A percentile compares a stretch with the other conserved stretches of the same genome.
Evolutionary conservation across 176 grass and related monocot species (phyloP).

Genomic region (Phragmites australis): DNA sequence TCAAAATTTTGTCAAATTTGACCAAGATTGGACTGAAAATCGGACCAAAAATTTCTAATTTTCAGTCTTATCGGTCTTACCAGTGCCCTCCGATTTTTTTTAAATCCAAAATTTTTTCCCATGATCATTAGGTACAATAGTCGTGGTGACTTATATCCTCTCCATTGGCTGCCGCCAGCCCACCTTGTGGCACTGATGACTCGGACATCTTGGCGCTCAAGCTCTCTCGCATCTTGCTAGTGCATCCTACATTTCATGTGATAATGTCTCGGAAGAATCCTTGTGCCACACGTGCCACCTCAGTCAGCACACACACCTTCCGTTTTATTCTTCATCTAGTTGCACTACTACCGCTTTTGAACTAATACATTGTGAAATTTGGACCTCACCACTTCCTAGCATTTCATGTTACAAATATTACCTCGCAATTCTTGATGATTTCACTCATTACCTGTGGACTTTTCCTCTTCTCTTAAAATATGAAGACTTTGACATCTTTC

Average conservation of each 20-base stretch:
- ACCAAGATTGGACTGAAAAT: too few species aligned
- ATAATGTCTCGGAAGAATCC: background rate
- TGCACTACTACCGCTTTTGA: background rate
- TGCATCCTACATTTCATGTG: background rate
- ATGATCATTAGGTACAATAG: background rate
- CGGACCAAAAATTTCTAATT: too few species aligned
- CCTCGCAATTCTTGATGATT: too few species aligned
- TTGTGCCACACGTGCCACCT: background rate
- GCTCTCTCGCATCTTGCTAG: background rate
- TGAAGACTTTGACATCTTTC: too few species aligned
- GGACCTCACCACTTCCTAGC: background rate
- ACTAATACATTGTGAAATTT: background rate
- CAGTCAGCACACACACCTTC: background rate
- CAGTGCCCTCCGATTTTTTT: too few species aligned
- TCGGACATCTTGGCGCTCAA: background rate
- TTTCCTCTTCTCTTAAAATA: too few species aligned
- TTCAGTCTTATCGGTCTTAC: too few species aligned
- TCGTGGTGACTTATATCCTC: background rate
- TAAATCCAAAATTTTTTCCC: too few species aligned
- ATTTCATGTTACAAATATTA: too few species aligned
- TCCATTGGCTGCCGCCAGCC: background rate
- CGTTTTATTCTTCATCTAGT: background rate
- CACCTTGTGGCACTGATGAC: background rate
- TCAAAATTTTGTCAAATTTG: too few species aligned
- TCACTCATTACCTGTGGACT: too few species aligned